These are phyloP conservation scores for Zymoseptoria pseudotritici DNA, from an alignment of 2,329 filamentous ascomycete species.

Conservation along the genomic window DNA sequence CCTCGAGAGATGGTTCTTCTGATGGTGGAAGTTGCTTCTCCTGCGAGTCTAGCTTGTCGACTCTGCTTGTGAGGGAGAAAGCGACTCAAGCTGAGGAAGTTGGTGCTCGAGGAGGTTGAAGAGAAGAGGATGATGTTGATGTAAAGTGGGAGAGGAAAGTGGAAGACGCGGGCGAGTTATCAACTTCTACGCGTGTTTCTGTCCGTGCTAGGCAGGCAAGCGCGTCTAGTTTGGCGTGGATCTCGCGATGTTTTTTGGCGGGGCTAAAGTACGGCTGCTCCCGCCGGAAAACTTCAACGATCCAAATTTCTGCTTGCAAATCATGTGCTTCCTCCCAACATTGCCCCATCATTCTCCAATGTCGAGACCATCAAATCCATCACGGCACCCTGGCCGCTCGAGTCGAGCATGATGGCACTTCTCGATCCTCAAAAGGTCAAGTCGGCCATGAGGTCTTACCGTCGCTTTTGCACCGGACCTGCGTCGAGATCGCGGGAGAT, in stretches of 20 bases:
- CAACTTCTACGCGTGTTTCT: too few species aligned
- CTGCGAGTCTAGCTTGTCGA: conserved; percentile 3
- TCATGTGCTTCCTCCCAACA: background rate
- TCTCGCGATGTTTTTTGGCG: background rate
- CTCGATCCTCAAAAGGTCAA: background rate
- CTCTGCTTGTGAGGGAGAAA: background rate
- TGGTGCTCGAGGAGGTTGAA: conserved; percentile 9
- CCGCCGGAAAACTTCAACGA: background rate
- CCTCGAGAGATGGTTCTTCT: conserved; percentile 13
- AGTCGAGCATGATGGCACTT: background rate
- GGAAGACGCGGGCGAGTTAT: background rate
- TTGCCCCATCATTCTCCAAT: background rate
- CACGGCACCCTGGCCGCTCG: background rate
- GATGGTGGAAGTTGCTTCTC: conserved; percentile 8
- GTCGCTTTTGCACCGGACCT: background rate
- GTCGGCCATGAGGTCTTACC: background rate
- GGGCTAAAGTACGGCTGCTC: background rate
- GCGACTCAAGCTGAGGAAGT: conserved; percentile 13
- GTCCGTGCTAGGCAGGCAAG: background rate
- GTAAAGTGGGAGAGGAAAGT: background rate
- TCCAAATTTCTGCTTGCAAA: background rate
- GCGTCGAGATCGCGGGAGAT: background rate
- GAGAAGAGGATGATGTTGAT: conserved; percentile 1
- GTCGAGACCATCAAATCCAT: background rate
- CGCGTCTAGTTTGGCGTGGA: background rate